Evolutionary conservation across 148 eudicot genomes (phyloP).

Genomic region (Fagopyrum esculentum): DNA sequence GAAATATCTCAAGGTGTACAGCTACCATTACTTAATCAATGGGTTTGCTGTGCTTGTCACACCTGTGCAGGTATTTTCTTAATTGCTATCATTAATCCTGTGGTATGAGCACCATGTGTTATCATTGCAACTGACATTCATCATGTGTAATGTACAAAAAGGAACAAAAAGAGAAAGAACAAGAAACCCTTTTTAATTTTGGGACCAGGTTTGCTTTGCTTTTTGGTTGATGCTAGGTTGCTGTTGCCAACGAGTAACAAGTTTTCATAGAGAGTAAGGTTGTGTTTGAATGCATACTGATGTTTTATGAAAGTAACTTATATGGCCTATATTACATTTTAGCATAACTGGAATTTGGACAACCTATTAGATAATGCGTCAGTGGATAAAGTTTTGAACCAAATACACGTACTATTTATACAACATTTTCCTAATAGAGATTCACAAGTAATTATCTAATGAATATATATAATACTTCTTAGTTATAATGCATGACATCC

Average conservation of each 20-base stretch:
- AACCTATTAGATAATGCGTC: no score
- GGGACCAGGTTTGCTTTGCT: conserved; percentile 3
- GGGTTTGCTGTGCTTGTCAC: conserved; percentile 93
- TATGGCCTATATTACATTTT: no score
- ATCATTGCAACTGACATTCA: conserved; percentile 8
- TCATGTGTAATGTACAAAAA: conserved; percentile 2
- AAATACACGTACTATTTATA: no score
- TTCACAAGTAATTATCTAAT: no score
- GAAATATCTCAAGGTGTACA: conserved; percentile 77
- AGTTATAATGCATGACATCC: no score
- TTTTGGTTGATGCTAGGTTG: not conserved
- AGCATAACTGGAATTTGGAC: no score
- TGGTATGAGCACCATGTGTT: conserved; percentile 2
- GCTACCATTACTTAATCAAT: conserved; percentile 95
- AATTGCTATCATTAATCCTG: conserved; percentile 4
- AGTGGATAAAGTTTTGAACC: no score
- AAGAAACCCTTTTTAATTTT: not conserved
- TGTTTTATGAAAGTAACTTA: no score
- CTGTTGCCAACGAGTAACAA: not conserved
- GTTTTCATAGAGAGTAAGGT: not conserved
- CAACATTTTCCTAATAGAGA: no score
- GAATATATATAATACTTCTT: no score
- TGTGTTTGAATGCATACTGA: no score
- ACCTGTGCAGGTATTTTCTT: conserved; percentile 63
- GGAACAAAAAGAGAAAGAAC: conserved; percentile 1